Base-by-base conservation (phyloP, 2,329 filamentous ascomycete genomes). In the Tothia fuscella region DNA sequence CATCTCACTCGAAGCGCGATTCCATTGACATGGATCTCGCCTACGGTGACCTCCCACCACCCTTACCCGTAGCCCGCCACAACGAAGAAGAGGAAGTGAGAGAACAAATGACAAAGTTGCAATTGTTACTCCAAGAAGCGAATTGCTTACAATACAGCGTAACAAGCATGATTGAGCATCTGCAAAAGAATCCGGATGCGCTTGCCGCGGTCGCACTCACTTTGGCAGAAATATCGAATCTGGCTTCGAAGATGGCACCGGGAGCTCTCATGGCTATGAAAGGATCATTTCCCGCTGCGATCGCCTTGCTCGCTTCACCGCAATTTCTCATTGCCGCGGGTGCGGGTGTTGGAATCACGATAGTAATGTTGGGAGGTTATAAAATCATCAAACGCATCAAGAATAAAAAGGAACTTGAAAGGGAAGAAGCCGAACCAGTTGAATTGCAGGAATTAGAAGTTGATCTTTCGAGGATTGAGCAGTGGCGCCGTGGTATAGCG, bases 301-400 rank as follows among this genome's bases (percentile, higher is more conserved):
- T 94, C 51, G 83, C 81, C 0, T 72, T 98, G 17, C 74, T 98
- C 3, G 79, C 85, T 0, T 88, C 82, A 43, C 91, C 91, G 1
- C 86, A 98, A 55, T 98, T 98, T 57, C 74, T 95, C 48, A 94
- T 98, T 52, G 87, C 87, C 3, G 86, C 84, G 1, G 84, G 88
- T 32, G 78, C 94, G 12, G 85, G 83, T 1, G 78, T 94, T 0
- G 91, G 91, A 12, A 80, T 94, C n/a, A 96, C 91, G 0, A 79
- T 96, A 6, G 85, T 98, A 53, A 88, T 91, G 58, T 85, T 98
- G 46, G 91, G 91, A 41, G 89, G 91, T 4, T 96, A 86, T 74
- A 96, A 94, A 65, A 95, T 98, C 58, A 79, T 98, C 63, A 93
- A 95, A 70, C 80, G 78, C 51, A 84, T 96, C 50, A 67, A 68